phyloP scores from a whole-genome alignment of 148 eudicot genomes.

The Rhododendron ferrugineum region DNA sequence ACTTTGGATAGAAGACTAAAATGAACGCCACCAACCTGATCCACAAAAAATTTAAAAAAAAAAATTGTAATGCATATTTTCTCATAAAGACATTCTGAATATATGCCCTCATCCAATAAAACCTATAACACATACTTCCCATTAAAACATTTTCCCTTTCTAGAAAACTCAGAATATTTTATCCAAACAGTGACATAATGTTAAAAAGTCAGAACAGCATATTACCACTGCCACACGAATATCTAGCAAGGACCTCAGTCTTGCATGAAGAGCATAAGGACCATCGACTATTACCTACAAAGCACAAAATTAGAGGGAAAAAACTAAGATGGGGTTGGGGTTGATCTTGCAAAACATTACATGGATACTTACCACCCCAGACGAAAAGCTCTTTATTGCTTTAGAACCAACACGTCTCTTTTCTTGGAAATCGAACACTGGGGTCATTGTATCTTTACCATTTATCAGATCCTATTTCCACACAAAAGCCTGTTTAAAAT shows the following conservation, averaged over 20 bases:
- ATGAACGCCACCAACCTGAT: conserved; percentile 99
- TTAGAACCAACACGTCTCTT: conserved; percentile 64
- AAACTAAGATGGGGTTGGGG: neutral
- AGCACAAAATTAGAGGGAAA: conserved; percentile 8
- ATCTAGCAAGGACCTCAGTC: conserved; percentile 88
- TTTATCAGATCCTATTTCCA: conserved; percentile 72
- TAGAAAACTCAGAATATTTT: neutral
- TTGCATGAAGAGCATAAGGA: conserved; percentile 93
- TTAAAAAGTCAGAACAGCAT: conserved; percentile 2
- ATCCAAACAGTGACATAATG: neutral
- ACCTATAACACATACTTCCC: neutral
- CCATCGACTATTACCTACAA: conserved; percentile 96
- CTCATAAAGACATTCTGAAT: neutral
- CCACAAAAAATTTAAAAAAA: neutral
- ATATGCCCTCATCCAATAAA: neutral
- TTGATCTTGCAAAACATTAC: neutral
- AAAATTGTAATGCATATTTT: neutral
- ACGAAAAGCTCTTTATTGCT: conserved; percentile 57
- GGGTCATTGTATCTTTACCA: conserved; percentile 69
- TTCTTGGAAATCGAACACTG: conserved; percentile 87
- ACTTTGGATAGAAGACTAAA: conserved; percentile 99
- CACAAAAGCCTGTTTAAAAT: conserved; percentile 14
- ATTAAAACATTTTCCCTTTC: neutral
- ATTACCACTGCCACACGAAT: conserved; percentile 99
- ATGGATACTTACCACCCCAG: conserved; percentile 72